Percentiles rank a stretch among this genome's conserved stretches.
These are phyloP conservation scores for Melaleuca alternifolia DNA, from an alignment of 345 rosid genomes.

Conservation along the genomic window DNA sequence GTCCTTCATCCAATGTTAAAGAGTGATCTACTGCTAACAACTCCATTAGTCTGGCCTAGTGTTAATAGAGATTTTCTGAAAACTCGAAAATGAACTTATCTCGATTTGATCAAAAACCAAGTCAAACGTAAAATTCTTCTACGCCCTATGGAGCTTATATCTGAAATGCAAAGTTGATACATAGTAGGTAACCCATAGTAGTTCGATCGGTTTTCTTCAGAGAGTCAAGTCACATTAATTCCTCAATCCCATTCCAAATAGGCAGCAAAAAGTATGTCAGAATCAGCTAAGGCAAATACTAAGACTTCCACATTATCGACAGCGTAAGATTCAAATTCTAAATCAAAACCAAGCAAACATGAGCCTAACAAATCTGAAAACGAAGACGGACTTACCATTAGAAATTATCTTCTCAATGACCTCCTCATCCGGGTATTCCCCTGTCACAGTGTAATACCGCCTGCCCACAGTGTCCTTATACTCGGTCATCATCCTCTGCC, in stretches of 20 bases:
- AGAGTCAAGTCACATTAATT: not conserved
- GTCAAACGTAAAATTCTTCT: not conserved
- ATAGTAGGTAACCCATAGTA: not conserved
- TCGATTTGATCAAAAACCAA: not conserved
- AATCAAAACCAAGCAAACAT: not conserved
- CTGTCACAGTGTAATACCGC: constrained; percentile 87
- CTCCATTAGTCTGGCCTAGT: not conserved
- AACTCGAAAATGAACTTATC: no score
- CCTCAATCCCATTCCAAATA: not conserved
- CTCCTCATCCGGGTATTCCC: constrained; percentile 76
- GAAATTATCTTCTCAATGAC: constrained; percentile 74
- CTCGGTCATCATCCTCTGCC: constrained; percentile 92
- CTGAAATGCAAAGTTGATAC: not conserved
- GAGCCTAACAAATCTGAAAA: not conserved
- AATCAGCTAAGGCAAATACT: not conserved
- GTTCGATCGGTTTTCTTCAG: no score
- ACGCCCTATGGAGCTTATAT: not conserved
- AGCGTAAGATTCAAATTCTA: not conserved
- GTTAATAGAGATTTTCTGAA: no score
- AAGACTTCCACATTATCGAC: not conserved
- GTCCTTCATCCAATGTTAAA: not conserved
- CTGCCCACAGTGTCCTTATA: constrained; percentile 81
- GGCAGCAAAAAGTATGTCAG: not conserved
- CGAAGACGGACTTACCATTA: constrained; percentile 14
- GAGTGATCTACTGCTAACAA: not conserved